phyloP scores from a whole-genome alignment of 345 rosid species.

The Rhizophora apiculata region DNA sequence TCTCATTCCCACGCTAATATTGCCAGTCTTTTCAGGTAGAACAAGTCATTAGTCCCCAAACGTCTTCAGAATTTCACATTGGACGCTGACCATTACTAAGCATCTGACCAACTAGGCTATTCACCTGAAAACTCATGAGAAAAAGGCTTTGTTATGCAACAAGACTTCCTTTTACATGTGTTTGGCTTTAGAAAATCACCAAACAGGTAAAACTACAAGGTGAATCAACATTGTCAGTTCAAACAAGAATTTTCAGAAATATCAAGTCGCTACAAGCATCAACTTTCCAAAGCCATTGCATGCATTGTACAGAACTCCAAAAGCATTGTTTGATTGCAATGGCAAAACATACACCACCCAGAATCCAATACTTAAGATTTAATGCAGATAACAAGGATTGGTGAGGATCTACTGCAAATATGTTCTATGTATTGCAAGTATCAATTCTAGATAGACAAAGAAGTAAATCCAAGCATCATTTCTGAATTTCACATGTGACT shows the following conservation, averaged over 20 bases:
- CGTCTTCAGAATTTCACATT: slow-evolving; percentile 28
- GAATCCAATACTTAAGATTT: background rate
- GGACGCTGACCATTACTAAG: slow-evolving; percentile 68
- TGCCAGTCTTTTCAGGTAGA: background rate
- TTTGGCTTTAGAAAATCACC: background rate
- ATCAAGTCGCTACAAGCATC: background rate
- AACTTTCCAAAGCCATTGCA: background rate
- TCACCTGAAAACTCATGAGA: slow-evolving; percentile 52
- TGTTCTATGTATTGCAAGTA: background rate
- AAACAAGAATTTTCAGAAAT: background rate
- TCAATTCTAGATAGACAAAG: background rate
- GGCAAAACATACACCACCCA: background rate
- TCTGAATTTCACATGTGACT: slow-evolving; percentile 47
- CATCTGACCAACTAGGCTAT: slow-evolving; percentile 80
- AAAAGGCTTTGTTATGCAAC: background rate
- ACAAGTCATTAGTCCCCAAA: background rate
- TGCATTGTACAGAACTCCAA: background rate
- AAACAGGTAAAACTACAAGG: no score
- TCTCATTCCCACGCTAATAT: background rate
- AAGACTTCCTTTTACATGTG: background rate
- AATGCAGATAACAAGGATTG: no score
- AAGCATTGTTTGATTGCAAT: background rate
- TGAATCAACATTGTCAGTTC: background rate
- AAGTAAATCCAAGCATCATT: background rate
- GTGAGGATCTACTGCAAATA: no score